Conservation (phyloP, 495 filamentous ascomycete genomes). For the Xylaria flabelliformis region DNA sequence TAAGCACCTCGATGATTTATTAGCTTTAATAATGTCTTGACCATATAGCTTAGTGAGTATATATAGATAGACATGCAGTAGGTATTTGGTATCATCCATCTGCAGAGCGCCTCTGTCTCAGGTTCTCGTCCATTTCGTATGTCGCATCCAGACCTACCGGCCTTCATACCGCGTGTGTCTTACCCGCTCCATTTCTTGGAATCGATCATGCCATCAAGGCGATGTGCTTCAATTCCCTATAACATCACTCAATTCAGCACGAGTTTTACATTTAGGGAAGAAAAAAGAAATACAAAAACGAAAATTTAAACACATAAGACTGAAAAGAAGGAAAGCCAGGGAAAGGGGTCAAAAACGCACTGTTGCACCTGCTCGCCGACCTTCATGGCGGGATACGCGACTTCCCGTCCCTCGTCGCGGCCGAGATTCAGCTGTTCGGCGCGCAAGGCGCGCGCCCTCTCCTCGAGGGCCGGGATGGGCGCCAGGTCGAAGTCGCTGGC, state of each 20-base stretch:
- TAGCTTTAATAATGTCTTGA: background rate
- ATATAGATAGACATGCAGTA: background rate
- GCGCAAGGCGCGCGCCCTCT: constrained; percentile 44
- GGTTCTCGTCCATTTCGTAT: background rate
- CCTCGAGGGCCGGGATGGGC: constrained; percentile 49
- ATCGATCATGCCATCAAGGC: constrained; percentile 46
- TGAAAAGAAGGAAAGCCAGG: background rate
- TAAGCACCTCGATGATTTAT: background rate
- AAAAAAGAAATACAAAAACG: no score
- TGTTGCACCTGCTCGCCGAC: constrained; percentile 56
- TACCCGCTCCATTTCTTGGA: background rate
- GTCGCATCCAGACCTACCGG: background rate
- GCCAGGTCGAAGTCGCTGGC: constrained; percentile 53
- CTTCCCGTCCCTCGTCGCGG: constrained; percentile 53
- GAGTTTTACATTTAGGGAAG: background rate
- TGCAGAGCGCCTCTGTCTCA: background rate
- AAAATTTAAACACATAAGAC: background rate
- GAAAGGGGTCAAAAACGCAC: constrained; percentile 37
- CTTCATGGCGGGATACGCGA: constrained; percentile 51
- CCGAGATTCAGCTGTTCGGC: constrained; percentile 51
- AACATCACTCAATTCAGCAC: background rate
- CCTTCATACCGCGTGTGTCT: background rate
- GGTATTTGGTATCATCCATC: background rate
- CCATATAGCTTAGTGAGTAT: background rate
- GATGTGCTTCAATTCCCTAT: constrained; percentile 45